Conservation (phyloP, 2,329 filamentous ascomycete genomes). For the Colletotrichum zoysiae region DNA sequence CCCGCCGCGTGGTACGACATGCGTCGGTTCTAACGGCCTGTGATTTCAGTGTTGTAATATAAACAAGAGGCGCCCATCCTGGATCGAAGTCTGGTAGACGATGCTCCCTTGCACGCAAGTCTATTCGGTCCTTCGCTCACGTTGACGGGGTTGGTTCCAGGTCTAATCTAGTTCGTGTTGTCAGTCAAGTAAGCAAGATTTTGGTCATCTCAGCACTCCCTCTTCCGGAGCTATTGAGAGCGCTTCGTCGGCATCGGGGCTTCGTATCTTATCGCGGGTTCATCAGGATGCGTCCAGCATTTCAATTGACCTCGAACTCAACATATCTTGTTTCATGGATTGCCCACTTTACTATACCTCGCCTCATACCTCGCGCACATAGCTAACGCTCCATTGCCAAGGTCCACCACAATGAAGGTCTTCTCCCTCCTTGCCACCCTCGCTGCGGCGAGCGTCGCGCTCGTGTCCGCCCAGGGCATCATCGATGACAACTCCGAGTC, state of each 20-base stretch:
- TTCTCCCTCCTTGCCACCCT: constrained; percentile 36
- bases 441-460: constrained; percentile 38
- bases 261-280: not conserved
- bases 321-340: not conserved
- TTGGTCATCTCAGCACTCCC: not conserved
- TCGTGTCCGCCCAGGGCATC: constrained; percentile 46
- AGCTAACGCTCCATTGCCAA: not conserved
- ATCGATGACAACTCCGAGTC: constrained; percentile 53
- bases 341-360: not conserved
- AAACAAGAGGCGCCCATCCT: constrained; percentile 28
- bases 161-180: constrained; percentile 15
- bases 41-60: constrained; percentile 11
- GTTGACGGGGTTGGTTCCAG: constrained; percentile 16
- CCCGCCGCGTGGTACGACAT: constrained; percentile 11
- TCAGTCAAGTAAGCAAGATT: constrained; percentile 26
- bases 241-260: not conserved
- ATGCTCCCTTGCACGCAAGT: constrained; percentile 25
- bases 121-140: constrained; percentile 16
- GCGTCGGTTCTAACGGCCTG: constrained; percentile 10
- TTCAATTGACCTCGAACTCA: not conserved
- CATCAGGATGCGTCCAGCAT: not conserved
- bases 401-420: constrained; percentile 42
- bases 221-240: not conserved
- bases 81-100: not conserved
- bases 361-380: not conserved